Evolutionary conservation across 2,329 filamentous ascomycete species (phyloP).

Genomic region (Stachybotrys elegans): DNA sequence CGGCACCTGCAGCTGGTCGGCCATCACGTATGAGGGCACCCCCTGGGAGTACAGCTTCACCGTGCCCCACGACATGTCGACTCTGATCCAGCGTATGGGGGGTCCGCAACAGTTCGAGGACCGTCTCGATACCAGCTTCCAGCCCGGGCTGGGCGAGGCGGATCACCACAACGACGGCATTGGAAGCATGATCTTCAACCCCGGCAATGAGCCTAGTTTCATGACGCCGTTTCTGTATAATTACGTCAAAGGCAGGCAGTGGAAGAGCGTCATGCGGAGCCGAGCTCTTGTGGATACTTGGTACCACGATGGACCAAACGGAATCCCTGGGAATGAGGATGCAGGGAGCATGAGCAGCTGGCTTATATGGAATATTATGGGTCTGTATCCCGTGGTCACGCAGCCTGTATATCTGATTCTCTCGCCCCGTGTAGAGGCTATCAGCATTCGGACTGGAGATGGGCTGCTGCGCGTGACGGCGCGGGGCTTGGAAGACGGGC

Average conservation of each 20-base stretch:
- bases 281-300: slow-evolving; percentile 42
- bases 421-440: slow-evolving; percentile 41
- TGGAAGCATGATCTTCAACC: slow-evolving; percentile 42
- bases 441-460: slow-evolving; percentile 43
- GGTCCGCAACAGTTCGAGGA: slow-evolving; percentile 45
- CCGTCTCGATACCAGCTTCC: slow-evolving; percentile 33
- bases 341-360: slow-evolving; percentile 56
- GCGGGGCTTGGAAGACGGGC: slow-evolving; percentile 35
- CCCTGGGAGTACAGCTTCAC: slow-evolving; percentile 50
- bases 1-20: slow-evolving; percentile 36
- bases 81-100: slow-evolving; percentile 46
- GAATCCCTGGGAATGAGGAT: slow-evolving; percentile 54
- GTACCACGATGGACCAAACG: slow-evolving; percentile 29
- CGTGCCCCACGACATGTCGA: slow-evolving; percentile 52
- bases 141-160: slow-evolving; percentile 36
- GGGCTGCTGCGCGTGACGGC: slow-evolving; percentile 41
- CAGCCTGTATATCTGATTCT: slow-evolving; percentile 52
- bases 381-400: slow-evolving; percentile 50
- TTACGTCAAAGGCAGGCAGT: slow-evolving; percentile 43
- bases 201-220: slow-evolving; percentile 53
- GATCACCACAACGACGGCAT: slow-evolving; percentile 42
- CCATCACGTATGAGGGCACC: slow-evolving; percentile 39
- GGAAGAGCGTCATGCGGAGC: slow-evolving; percentile 44
- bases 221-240: slow-evolving; percentile 53
- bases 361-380: slow-evolving; percentile 51